Percentiles rank a stretch among this genome's conserved stretches.
phyloP scores from a whole-genome alignment of 2,329 filamentous ascomycete species.

The Keithomyces neogunnii region DNA sequence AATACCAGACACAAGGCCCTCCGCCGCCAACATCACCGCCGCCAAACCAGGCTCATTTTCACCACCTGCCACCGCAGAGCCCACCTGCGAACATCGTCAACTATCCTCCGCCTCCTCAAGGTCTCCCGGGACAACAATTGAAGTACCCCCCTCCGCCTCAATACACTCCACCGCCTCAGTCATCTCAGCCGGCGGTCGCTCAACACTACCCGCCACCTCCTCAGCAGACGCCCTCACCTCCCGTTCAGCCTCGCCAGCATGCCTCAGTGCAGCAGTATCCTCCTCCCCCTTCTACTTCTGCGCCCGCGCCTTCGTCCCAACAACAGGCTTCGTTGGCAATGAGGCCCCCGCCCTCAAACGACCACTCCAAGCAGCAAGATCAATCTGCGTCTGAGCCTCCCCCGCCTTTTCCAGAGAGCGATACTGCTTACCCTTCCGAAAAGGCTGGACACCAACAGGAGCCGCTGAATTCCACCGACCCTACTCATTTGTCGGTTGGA shows the following conservation, averaged over 20 bases:
- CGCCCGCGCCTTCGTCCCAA: background rate
- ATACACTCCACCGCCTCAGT: slow-evolving; percentile 22
- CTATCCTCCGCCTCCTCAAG: slow-evolving; percentile 20
- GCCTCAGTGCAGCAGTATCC: slow-evolving; percentile 14
- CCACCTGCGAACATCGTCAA: slow-evolving; percentile 7
- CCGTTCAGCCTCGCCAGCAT: slow-evolving; percentile 1
- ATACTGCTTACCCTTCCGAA: slow-evolving; percentile 18
- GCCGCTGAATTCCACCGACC: slow-evolving; percentile 13
- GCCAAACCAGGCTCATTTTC: slow-evolving; percentile 36
- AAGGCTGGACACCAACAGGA: slow-evolving; percentile 16
- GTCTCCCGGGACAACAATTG: slow-evolving; percentile 7
- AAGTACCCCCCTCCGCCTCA: slow-evolving; percentile 23
- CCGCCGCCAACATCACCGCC: slow-evolving; percentile 39
- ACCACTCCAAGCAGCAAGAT: slow-evolving; percentile 10
- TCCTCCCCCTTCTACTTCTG: slow-evolving; percentile 4
- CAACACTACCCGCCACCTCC: slow-evolving; percentile 19
- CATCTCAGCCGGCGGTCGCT: slow-evolving; percentile 15
- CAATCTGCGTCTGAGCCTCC: slow-evolving; percentile 21
- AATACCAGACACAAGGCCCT: slow-evolving; percentile 32
- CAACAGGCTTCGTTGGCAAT: slow-evolving; percentile 14
- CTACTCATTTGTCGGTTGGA: slow-evolving; percentile 26
- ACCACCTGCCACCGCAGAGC: slow-evolving; percentile 22
- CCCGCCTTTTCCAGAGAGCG: slow-evolving; percentile 14
- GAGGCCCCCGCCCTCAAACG: slow-evolving; percentile 15
- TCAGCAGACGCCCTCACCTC: slow-evolving; percentile 12